Percentiles rank a stretch among this genome's conserved stretches.
These are phyloP conservation scores for Polyporus tsugae DNA, from an alignment of 1,284 basidiomycete genomes.

Conservation along the genomic window DNA sequence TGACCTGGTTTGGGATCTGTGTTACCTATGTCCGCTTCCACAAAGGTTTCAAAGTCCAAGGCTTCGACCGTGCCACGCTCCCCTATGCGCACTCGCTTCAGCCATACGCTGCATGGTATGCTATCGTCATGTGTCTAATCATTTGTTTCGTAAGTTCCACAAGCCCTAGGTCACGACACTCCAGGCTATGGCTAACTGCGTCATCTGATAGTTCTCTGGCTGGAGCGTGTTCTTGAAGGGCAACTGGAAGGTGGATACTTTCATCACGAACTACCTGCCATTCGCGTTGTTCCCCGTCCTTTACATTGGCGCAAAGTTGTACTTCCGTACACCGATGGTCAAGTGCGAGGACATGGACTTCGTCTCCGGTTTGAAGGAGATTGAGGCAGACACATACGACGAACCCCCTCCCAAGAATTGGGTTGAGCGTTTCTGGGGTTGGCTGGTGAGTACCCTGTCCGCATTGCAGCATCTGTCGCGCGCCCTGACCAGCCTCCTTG, in stretches of 20 bases:
- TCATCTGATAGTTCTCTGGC: constrained; percentile 66
- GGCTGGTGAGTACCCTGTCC: constrained; percentile 64
- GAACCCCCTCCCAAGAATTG: constrained; percentile 77
- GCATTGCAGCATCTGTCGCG: neutral
- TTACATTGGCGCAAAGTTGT: constrained; percentile 66
- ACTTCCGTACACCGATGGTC: constrained; percentile 57
- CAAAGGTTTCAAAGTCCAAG: constrained; percentile 78
- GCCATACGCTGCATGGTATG: constrained; percentile 80
- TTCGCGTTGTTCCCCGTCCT: constrained; percentile 80
- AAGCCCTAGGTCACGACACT: neutral
- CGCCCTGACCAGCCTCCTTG: constrained; percentile 8
- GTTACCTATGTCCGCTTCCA: constrained; percentile 87
- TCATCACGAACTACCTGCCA: constrained; percentile 77
- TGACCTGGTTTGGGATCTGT: constrained; percentile 89
- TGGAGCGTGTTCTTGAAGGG: constrained; percentile 80
- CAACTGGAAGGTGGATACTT: constrained; percentile 60
- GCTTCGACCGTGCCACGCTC: constrained; percentile 68
- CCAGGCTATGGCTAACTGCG: neutral
- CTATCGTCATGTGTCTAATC: constrained; percentile 57
- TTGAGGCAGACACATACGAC: constrained; percentile 75
- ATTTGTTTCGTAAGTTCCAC: constrained; percentile 70
- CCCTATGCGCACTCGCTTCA: constrained; percentile 75
- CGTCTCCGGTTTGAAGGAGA: constrained; percentile 71
- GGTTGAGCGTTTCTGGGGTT: constrained; percentile 73
- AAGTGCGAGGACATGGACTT: constrained; percentile 82